phyloP scores from a whole-genome alignment of 176 grass and related monocot genomes.

The Ensete glaucum region DNA sequence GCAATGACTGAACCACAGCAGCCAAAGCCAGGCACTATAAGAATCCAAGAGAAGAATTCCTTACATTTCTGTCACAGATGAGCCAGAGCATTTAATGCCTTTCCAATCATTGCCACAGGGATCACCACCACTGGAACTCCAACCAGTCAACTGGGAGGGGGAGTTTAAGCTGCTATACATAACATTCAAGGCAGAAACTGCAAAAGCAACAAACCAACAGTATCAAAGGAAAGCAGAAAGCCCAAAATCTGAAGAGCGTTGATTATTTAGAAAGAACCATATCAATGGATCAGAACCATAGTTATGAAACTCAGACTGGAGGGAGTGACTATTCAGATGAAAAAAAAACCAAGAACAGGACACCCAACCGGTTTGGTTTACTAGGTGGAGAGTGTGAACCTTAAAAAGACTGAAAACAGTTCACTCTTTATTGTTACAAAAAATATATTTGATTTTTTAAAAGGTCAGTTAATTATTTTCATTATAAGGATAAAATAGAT shows the following conservation, averaged over 20 bases:
- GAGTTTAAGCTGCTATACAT: constrained; percentile 70
- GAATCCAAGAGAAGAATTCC: constrained; percentile 14
- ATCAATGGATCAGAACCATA: neutral
- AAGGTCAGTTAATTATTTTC: too few relatives aligned
- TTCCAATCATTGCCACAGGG: constrained; percentile 64
- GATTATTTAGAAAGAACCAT: too few relatives aligned
- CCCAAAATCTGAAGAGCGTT: neutral
- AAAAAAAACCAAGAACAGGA: too few relatives aligned
- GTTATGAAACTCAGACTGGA: neutral
- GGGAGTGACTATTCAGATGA: too few relatives aligned
- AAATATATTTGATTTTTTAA: too few relatives aligned
- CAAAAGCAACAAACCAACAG: neutral
- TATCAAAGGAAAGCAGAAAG: neutral
- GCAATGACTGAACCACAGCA: neutral
- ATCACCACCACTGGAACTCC: constrained; percentile 57
- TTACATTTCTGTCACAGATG: constrained; percentile 82
- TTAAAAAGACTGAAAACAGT: too few relatives aligned
- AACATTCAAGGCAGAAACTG: constrained; percentile 78
- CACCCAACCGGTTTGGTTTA: too few relatives aligned
- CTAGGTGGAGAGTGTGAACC: too few relatives aligned
- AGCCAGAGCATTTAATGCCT: constrained; percentile 60
- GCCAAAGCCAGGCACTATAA: neutral
- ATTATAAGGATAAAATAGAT: too few relatives aligned
- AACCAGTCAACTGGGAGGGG: constrained; percentile 49
- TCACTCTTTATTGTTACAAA: too few relatives aligned